Evolutionary conservation across 2,329 filamentous ascomycete species (phyloP).

Genomic region (Cercospora sojina): DNA sequence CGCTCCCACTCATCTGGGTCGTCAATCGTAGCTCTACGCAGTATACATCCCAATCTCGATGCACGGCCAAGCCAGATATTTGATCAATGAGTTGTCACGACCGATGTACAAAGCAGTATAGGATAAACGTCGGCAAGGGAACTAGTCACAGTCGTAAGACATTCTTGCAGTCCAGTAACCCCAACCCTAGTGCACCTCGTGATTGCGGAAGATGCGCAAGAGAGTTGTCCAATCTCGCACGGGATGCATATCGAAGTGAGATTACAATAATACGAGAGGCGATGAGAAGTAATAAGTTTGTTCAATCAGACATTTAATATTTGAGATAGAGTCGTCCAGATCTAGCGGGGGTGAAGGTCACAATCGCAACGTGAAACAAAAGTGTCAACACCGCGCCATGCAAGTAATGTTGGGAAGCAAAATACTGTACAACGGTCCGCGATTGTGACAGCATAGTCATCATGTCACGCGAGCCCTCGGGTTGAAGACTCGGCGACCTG

Average conservation of each 20-base stretch:
- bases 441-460: not conserved
- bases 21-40: not conserved
- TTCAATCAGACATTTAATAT: not conserved
- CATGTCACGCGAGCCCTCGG: not conserved
- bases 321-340: not conserved
- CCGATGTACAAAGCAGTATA: not conserved
- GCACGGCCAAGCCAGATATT: not conserved
- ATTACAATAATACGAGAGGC: not conserved
- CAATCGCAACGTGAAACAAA: not conserved
- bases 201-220: not conserved
- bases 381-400: not conserved
- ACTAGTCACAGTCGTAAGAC: too few species aligned
- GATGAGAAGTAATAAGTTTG: not conserved
- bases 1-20: not conserved
- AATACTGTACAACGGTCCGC: not conserved
- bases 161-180: not conserved
- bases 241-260: not conserved
- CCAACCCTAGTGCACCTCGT: not conserved
- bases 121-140: not conserved
- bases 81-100: not conserved
- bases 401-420: not conserved
- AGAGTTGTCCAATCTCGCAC: not conserved
- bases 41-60: rapidly evolving
- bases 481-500: not conserved
- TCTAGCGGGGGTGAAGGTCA: not conserved